These are phyloP conservation scores for Neurospora sp. DNA, from an alignment of 495 filamentous ascomycete genomes.

Conservation along the genomic window DNA sequence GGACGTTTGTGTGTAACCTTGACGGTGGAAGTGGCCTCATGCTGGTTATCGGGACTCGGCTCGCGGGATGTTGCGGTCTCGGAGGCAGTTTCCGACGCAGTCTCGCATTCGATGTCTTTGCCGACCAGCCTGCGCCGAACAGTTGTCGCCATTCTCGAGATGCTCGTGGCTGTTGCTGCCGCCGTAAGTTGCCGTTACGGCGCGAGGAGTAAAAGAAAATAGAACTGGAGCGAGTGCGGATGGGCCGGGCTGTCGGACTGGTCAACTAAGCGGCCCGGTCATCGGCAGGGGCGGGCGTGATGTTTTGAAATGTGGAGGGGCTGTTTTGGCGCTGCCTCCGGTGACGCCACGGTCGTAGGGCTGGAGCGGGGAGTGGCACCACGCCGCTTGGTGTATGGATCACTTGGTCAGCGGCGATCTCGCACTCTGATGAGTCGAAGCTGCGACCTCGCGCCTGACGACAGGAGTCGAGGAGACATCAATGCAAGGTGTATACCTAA, in stretches of 20 bases:
- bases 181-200: background rate
- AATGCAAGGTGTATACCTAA: background rate
- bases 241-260: background rate
- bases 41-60: slow-evolving; percentile 34
- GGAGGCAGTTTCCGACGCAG: slow-evolving; percentile 20
- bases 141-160: slow-evolving; percentile 28
- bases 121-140: slow-evolving; percentile 39
- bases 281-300: background rate
- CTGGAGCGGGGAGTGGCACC: background rate
- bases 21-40: slow-evolving; percentile 21
- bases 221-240: background rate
- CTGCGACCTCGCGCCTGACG: background rate
- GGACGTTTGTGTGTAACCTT: slow-evolving; percentile 33
- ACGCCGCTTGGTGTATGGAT: background rate
- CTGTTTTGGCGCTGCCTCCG: background rate
- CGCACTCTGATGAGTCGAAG: background rate
- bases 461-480: background rate
- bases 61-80: slow-evolving; percentile 28
- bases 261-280: background rate
- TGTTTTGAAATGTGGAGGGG: background rate
- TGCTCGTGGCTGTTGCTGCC: background rate
- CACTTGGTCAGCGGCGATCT: background rate
- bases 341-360: background rate
- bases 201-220: background rate
- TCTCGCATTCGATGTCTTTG: background rate